These are phyloP conservation scores for Coemansia sp. DNA, from an alignment of 192 early-diverging fungal genomes.

Conservation along the genomic window DNA sequence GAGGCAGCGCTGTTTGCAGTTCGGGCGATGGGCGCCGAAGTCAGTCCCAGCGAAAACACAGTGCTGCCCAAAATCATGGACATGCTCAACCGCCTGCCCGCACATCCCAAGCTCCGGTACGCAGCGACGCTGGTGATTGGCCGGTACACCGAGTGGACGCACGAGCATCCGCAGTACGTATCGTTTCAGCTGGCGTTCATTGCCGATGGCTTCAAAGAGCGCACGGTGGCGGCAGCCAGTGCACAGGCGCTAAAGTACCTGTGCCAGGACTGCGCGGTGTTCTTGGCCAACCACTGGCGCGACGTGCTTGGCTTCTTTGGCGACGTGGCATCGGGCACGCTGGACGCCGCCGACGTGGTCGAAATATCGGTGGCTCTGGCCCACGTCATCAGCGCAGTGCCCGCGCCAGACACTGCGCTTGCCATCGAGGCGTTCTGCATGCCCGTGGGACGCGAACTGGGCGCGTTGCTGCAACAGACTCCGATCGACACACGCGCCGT, in stretches of 20 bases:
- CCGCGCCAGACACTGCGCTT: conserved; percentile 38
- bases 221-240: conserved; percentile 80
- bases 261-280: conserved; percentile 85
- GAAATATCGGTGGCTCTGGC: conserved; percentile 90
- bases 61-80: conserved; percentile 92
- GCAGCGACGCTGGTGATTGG: conserved; percentile 96
- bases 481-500: conserved; percentile 16
- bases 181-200: conserved; percentile 90
- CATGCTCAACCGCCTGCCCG: conserved; percentile 78
- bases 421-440: conserved; percentile 51
- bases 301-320: conserved; percentile 85
- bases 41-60: conserved; percentile 67
- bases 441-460: conserved; percentile 42
- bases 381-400: conserved; percentile 81
- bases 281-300: conserved; percentile 71
- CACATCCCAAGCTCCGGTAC: conserved; percentile 93
- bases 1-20: conserved; percentile 95
- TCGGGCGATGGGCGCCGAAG: conserved; percentile 87
- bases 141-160: conserved; percentile 92
- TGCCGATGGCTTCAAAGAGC: conserved; percentile 83
- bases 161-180: conserved; percentile 84
- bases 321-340: conserved; percentile 61
- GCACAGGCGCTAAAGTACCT: conserved; percentile 85
- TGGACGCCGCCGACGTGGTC: conserved; percentile 66
- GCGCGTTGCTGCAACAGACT: conserved; percentile 31